Evolutionary conservation across 164 flowering plant species (phyloP).

Genomic region (Magnolia kwangsiensis): DNA sequence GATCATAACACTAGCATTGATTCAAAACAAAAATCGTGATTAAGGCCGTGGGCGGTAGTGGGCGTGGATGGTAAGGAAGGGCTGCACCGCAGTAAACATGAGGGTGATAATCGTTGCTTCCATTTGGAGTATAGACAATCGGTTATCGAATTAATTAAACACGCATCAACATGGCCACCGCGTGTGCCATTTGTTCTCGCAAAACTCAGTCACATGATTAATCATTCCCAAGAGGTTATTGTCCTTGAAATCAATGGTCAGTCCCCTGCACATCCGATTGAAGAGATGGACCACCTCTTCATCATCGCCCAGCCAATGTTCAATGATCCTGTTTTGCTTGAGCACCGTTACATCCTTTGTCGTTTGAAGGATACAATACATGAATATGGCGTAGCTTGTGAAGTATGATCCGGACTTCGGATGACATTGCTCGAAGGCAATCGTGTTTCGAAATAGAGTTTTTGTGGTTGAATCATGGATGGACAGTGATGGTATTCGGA

Average conservation of each 20-base stretch:
- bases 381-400: too few relatives aligned
- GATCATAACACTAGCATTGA: too few relatives aligned
- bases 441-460: too few relatives aligned
- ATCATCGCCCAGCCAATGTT: conserved; percentile 1
- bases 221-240: background rate
- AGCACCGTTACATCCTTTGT: conserved; percentile 1
- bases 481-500: too few relatives aligned
- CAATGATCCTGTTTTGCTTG: background rate
- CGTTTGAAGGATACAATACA: background rate
- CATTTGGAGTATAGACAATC: background rate
- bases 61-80: background rate
- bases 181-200: background rate
- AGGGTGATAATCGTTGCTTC: background rate
- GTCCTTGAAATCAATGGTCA: background rate
- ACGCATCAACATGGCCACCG: background rate
- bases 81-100: background rate
- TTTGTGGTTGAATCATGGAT: too few relatives aligned
- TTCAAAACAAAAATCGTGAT: too few relatives aligned
- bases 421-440: too few relatives aligned
- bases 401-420: too few relatives aligned
- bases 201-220: background rate
- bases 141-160: background rate
- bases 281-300: conserved; percentile 3
- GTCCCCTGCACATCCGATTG: conserved; percentile 1
- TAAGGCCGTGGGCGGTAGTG: background rate